These are phyloP conservation scores for Olyra latifolia DNA, from an alignment of 176 grass and related monocot species.

Conservation along the genomic window DNA sequence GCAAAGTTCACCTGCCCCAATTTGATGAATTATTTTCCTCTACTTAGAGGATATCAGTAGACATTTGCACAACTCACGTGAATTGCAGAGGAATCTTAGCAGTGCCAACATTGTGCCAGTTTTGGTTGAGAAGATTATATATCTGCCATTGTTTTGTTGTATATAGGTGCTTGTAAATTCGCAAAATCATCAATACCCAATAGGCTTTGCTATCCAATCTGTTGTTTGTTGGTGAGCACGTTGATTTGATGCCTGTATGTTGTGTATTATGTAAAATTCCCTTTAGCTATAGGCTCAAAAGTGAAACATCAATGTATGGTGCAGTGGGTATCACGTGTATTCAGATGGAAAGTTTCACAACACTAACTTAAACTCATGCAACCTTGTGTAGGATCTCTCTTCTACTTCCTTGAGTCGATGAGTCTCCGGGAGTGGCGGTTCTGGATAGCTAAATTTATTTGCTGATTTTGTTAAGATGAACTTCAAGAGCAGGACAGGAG, in stretches of 20 bases:
- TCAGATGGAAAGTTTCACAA: background rate
- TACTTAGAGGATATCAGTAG: background rate
- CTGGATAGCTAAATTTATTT: too few relatives aligned
- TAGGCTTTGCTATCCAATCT: background rate
- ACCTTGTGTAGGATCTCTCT: background rate
- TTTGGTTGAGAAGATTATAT: slow-evolving; percentile 40
- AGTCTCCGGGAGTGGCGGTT: too few relatives aligned
- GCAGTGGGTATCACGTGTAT: background rate
- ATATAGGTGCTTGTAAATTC: slow-evolving; percentile 47
- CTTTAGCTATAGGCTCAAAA: background rate
- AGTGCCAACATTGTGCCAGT: slow-evolving; percentile 40
- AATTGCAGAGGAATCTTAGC: slow-evolving; percentile 3
- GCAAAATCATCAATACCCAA: background rate
- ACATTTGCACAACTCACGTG: background rate
- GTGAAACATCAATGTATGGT: background rate
- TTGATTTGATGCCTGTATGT: background rate
- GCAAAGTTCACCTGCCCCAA: slow-evolving; percentile 42
- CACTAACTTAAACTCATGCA: background rate
- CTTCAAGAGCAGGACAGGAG: too few relatives aligned
- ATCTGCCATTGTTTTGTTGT: slow-evolving; percentile 40
- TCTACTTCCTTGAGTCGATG: background rate
- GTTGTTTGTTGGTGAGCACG: background rate
- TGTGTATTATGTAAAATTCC: background rate
- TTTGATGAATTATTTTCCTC: slow-evolving; percentile 23
- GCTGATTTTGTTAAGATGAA: too few relatives aligned